Evolutionary conservation across 2,329 filamentous ascomycete genomes (phyloP), one percentile per base, ranked within the genome.

Genomic region (Pseudocercospora pini-densiflorae): DNA sequence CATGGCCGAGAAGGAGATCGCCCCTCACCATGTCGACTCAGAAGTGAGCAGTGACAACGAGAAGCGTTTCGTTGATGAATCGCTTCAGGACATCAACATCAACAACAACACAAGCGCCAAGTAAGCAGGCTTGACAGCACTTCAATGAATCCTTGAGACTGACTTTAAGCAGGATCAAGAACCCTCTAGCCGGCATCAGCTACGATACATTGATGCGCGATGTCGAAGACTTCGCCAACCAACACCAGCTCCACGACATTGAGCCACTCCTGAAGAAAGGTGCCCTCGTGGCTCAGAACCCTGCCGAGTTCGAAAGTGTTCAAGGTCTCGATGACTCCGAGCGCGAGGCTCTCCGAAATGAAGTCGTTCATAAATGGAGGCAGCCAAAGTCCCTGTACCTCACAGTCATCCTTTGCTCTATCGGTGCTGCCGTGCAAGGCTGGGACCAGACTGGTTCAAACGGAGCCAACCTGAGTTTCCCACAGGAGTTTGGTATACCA

Each of bases 241-340:
- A 64, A 59, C 58, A 66, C 43, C 61, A 59, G 7, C 64, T 70
- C n/a, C 31, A 49, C 78, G 0, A 69, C 87, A 24, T 85, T n/a
- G 73, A 85, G 14, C 82, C 83, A 4, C 75, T 71, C 29, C 85
- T 87, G 63, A 80, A 81, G 31, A 85, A 85, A 68, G 83, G 83
- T 9, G 85, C 85, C 10, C 71, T 86, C 45, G 77, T 86, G 19
- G 83, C 85, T 7, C 84, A 86, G 61, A 78, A 83, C 24, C 85
- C 86, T 0, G 77, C 80, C 16, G 77, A 77, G 0, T 85, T 83
- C 45, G 81, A 86, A 54, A 76, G 80, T 5, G 77, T 89, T 1
- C 77, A 78, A 0, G 82, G 84, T 19, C 72, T 86, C 10, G 75
- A 76, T 9, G 79, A 82, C 5, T 74, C 75, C 0, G 85, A 86